Conservation (phyloP, 352 stramenopile species). For the Phytopythium kandeliae region DNA sequence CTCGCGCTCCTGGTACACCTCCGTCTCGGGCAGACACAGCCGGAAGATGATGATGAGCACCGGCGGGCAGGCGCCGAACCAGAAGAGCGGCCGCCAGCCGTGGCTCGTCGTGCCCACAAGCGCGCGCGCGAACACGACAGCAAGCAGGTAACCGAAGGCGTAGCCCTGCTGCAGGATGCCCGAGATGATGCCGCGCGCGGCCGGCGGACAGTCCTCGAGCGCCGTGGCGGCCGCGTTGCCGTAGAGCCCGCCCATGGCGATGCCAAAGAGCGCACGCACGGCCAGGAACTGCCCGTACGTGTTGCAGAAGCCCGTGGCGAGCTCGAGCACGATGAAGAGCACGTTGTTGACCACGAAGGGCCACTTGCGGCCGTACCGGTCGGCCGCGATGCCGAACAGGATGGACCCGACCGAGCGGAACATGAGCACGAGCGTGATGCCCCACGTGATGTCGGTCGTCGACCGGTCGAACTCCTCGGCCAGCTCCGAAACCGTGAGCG, state of each 20-base stretch:
- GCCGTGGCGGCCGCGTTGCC: slow-evolving; percentile 34
- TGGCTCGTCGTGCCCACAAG: slow-evolving; percentile 31
- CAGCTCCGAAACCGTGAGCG: slow-evolving; percentile 37
- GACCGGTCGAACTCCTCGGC: slow-evolving; percentile 31
- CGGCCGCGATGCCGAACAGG: slow-evolving; percentile 35
- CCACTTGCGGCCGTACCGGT: slow-evolving; percentile 40
- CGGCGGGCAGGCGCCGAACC: slow-evolving; percentile 35
- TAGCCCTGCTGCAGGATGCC: slow-evolving; percentile 47
- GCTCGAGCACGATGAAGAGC: slow-evolving; percentile 34
- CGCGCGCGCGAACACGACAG: slow-evolving; percentile 23
- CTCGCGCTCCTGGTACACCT: slow-evolving; percentile 25
- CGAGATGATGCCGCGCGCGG: slow-evolving; percentile 32
- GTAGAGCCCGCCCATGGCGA: slow-evolving; percentile 40
- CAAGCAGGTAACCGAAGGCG: slow-evolving; percentile 35
- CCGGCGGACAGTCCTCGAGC: slow-evolving; percentile 27
- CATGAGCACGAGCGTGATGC: slow-evolving; percentile 51
- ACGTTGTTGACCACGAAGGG: slow-evolving; percentile 38
- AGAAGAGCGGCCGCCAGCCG: slow-evolving; percentile 38
- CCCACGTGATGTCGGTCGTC: slow-evolving; percentile 44
- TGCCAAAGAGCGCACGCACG: slow-evolving; percentile 26
- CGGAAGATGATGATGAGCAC: slow-evolving; percentile 41
- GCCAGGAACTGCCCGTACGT: slow-evolving; percentile 30
- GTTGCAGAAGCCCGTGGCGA: slow-evolving; percentile 28
- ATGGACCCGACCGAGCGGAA: slow-evolving; percentile 31
- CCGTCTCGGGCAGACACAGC: slow-evolving; percentile 27